phyloP scores from a whole-genome alignment of 2,329 filamentous ascomycete species.

The Xylaria sp. region DNA sequence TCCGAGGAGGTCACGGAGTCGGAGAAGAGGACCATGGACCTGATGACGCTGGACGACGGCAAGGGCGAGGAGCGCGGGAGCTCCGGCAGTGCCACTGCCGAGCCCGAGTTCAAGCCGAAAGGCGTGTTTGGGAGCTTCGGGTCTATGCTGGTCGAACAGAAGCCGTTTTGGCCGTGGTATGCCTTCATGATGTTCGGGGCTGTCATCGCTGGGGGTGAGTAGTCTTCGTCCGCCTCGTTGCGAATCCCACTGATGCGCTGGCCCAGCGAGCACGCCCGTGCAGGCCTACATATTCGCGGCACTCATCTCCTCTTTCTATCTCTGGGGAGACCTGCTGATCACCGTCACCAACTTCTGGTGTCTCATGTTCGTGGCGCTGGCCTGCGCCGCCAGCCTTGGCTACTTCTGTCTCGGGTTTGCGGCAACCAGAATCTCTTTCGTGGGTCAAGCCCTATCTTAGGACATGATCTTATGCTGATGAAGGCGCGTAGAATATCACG shows the following conservation, averaged over 20 bases:
- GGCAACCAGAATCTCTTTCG: slow-evolving; percentile 50
- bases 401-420: slow-evolving; percentile 56
- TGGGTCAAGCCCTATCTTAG: slow-evolving; percentile 20
- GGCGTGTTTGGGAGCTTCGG: slow-evolving; percentile 35
- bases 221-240: background rate
- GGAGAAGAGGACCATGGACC: slow-evolving; percentile 44
- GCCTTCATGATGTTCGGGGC: slow-evolving; percentile 34
- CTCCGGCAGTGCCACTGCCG: slow-evolving; percentile 12
- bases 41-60: slow-evolving; percentile 48
- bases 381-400: slow-evolving; percentile 52
- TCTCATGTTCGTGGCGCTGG: slow-evolving; percentile 65
- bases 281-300: slow-evolving; percentile 60
- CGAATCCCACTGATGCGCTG: slow-evolving; percentile 1
- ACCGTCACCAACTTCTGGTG: slow-evolving; percentile 59
- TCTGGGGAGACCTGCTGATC: slow-evolving; percentile 29
- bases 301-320: slow-evolving; percentile 45
- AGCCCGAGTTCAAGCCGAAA: slow-evolving; percentile 20
- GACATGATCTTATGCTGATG: background rate
- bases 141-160: slow-evolving; percentile 34
- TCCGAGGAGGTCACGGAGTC: slow-evolving; percentile 32
- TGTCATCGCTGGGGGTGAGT: slow-evolving; percentile 41
- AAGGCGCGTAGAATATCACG: slow-evolving; percentile 47
- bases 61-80: slow-evolving; percentile 27
- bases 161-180: slow-evolving; percentile 34
- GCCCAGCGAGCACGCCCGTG: slow-evolving; percentile 47